Conservation (phyloP, 2,329 filamentous ascomycete genomes). For the Canariomyces notabilis region DNA sequence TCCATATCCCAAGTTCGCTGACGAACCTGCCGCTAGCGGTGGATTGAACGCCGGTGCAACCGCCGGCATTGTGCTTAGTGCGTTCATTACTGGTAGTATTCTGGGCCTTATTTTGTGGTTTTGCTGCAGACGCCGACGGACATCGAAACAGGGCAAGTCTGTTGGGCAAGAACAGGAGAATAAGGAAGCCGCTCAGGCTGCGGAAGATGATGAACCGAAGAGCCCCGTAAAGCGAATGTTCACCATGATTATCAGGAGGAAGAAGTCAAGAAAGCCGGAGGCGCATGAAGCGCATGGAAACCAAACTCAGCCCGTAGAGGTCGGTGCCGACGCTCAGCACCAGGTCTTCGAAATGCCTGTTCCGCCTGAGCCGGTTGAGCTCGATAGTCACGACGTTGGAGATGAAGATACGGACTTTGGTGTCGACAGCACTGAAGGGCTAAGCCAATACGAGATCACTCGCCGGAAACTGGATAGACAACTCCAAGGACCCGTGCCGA, state of each 20-base stretch:
- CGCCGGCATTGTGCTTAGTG: slow-evolving; percentile 43
- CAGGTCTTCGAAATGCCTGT: slow-evolving; percentile 50
- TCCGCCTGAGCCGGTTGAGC: slow-evolving; percentile 42
- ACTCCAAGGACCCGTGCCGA: slow-evolving; percentile 45
- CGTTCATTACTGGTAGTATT: slow-evolving; percentile 32
- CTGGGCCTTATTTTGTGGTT: slow-evolving; percentile 28
- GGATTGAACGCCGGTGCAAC: slow-evolving; percentile 40
- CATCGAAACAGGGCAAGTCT: slow-evolving; percentile 28
- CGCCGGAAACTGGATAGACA: slow-evolving; percentile 48
- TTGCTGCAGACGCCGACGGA: slow-evolving; percentile 29
- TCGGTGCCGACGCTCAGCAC: slow-evolving; percentile 40
- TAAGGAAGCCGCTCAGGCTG: slow-evolving; percentile 34
- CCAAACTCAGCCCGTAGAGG: slow-evolving; percentile 34
- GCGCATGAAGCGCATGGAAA: slow-evolving; percentile 26
- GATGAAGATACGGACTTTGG: slow-evolving; percentile 37
- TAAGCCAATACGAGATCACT: slow-evolving; percentile 48
- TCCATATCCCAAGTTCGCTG: slow-evolving; percentile 39
- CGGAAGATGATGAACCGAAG: slow-evolving; percentile 31
- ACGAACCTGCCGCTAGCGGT: background rate
- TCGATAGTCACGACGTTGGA: slow-evolving; percentile 41
- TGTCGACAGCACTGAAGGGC: slow-evolving; percentile 34
- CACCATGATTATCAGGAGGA: slow-evolving; percentile 38
- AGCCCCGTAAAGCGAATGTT: slow-evolving; percentile 39
- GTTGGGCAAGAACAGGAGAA: slow-evolving; percentile 29
- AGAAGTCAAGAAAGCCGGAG: slow-evolving; percentile 28